Evolutionary conservation across 2,329 filamentous ascomycete genomes (phyloP).

Genomic region (Trichophyton mentagrophytes): DNA sequence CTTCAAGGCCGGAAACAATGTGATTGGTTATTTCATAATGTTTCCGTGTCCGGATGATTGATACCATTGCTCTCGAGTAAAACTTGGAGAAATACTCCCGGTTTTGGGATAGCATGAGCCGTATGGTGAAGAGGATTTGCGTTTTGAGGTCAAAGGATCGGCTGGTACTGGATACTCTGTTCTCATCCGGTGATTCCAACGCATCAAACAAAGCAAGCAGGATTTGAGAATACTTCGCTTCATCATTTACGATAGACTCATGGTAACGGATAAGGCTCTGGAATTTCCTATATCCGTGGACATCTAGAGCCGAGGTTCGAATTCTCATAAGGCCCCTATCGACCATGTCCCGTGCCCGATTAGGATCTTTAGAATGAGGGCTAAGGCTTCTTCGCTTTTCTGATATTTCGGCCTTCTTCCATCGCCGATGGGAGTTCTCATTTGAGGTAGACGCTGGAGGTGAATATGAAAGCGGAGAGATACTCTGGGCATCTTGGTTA

Average conservation of each 20-base stretch:
- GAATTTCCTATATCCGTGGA: slow-evolving; percentile 32
- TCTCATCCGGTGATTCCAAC: slow-evolving; percentile 22
- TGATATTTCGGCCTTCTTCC: slow-evolving; percentile 22
- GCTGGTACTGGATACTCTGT: slow-evolving; percentile 16
- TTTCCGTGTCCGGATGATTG: slow-evolving; percentile 27
- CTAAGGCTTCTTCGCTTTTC: slow-evolving; percentile 24
- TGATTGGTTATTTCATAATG: slow-evolving; percentile 29
- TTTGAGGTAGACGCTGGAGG: slow-evolving; percentile 6
- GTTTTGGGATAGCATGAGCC: slow-evolving; percentile 28
- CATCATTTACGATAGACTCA: slow-evolving; percentile 24
- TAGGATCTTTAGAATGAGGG: slow-evolving; percentile 28
- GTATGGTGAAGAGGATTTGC: slow-evolving; percentile 31
- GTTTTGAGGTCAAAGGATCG: slow-evolving; percentile 28
- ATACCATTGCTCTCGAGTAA: slow-evolving; percentile 24
- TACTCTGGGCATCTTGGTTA: slow-evolving; percentile 14
- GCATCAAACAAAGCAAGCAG: slow-evolving; percentile 27
- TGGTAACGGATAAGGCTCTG: slow-evolving; percentile 30
- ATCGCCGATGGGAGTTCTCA: slow-evolving; percentile 21
- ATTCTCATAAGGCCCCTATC: slow-evolving; percentile 28
- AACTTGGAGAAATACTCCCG: slow-evolving; percentile 24
- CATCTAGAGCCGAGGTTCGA: slow-evolving; percentile 25
- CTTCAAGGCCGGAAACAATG: slow-evolving; percentile 30
- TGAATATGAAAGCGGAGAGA: slow-evolving; percentile 4
- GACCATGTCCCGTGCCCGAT: slow-evolving; percentile 27
- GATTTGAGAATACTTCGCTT: slow-evolving; percentile 27